Conservation (phyloP, 352 stramenopile species). For the Pythium periplocum region DNA sequence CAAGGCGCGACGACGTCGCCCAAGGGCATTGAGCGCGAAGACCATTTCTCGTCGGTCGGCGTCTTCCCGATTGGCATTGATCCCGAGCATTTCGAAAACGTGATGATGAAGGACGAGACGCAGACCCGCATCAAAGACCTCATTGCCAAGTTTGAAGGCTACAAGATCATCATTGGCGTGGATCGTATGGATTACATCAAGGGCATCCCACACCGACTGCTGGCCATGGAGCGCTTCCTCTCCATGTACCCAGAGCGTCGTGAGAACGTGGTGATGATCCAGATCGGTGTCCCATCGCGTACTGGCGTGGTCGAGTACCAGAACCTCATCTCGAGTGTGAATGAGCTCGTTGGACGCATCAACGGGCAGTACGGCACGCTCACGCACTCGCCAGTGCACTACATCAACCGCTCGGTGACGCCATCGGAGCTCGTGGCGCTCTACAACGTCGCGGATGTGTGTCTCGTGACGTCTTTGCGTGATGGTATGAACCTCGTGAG, state of each 20-base stretch:
- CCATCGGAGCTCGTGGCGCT: conserved; percentile 83
- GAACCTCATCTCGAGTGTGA: conserved; percentile 73
- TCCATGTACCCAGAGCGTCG: conserved; percentile 80
- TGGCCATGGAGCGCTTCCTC: conserved; percentile 85
- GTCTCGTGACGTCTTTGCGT: conserved; percentile 84
- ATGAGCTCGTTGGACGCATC: conserved; percentile 86
- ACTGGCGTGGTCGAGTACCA: conserved; percentile 84
- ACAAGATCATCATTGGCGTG: conserved; percentile 83
- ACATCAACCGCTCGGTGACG: conserved; percentile 78
- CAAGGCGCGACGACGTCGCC: conserved; percentile 67
- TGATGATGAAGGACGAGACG: conserved; percentile 38
- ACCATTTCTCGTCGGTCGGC: conserved; percentile 76
- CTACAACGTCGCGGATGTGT: conserved; percentile 88
- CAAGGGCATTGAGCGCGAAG: conserved; percentile 75
- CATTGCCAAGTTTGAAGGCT: conserved; percentile 52
- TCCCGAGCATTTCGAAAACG: conserved; percentile 75
- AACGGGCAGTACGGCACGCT: conserved; percentile 84
- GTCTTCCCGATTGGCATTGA: conserved; percentile 86
- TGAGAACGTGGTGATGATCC: conserved; percentile 90
- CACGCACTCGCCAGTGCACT: conserved; percentile 85
- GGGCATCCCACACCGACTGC: conserved; percentile 81
- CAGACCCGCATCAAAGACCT: conserved; percentile 61
- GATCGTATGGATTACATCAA: conserved; percentile 88
- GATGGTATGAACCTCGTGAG: conserved; percentile 90
- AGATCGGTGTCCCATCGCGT: conserved; percentile 91